These are phyloP conservation scores for Amanita fuliginea DNA, from an alignment of 768 basidiomycete genomes.

Conservation along the genomic window DNA sequence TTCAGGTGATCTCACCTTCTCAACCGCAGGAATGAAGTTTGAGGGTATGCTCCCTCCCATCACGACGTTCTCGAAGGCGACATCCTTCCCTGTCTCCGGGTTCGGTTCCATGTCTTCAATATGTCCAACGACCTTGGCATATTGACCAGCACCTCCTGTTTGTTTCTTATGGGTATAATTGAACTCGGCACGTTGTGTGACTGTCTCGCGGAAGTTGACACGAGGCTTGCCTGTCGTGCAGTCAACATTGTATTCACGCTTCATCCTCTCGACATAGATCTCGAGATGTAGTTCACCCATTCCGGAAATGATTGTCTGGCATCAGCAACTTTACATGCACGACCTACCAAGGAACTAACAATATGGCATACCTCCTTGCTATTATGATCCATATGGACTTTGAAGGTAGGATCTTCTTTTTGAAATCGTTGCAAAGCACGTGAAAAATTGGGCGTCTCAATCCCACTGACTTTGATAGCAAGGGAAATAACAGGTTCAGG, in stretches of 20 bases:
- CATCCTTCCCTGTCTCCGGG: conserved; percentile 70
- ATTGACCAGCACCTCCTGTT: conserved; percentile 95
- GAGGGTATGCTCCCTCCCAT: conserved; percentile 89
- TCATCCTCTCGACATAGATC: conserved; percentile 99
- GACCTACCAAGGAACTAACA: not conserved
- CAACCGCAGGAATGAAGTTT: conserved; percentile 88
- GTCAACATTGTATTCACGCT: conserved; percentile 90
- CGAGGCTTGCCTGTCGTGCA: conserved; percentile 93
- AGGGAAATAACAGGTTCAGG: conserved; percentile 98
- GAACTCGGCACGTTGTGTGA: conserved; percentile 75
- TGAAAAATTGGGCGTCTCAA: conserved; percentile 94
- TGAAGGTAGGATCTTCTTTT: conserved; percentile 98
- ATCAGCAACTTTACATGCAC: not conserved
- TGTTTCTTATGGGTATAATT: conserved; percentile 97
- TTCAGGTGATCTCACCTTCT: conserved; percentile 52
- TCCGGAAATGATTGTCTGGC: conserved; percentile 93
- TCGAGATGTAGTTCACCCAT: conserved; percentile 99
- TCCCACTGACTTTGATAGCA: conserved; percentile 82
- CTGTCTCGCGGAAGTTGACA: conserved; percentile 94
- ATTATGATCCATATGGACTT: conserved; percentile 89
- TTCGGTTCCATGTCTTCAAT: conserved; percentile 81
- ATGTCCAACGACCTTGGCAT: conserved; percentile 82
- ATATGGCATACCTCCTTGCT: conserved; percentile 71
- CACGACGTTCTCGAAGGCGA: conserved; percentile 76
- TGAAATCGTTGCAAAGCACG: conserved; percentile 95